A percentile compares a stretch with the other conserved stretches of the same genome.
Evolutionary conservation across 768 basidiomycete genomes (phyloP).

Genomic region (Mycena filopes): DNA sequence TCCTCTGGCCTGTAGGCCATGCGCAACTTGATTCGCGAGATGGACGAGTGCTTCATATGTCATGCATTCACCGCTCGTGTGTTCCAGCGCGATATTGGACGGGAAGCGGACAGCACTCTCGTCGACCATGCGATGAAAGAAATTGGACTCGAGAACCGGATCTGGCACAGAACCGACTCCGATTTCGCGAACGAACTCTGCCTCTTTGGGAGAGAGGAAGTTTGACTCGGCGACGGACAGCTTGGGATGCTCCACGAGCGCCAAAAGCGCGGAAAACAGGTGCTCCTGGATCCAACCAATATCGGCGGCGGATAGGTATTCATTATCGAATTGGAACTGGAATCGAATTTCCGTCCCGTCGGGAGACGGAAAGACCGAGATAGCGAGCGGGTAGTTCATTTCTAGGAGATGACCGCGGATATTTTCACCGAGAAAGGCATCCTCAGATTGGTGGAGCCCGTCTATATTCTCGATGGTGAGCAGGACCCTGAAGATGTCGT

Average conservation of each 20-base stretch:
- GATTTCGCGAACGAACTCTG: conserved; percentile 2
- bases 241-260: conserved; percentile 4
- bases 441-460: neutral
- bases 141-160: neutral
- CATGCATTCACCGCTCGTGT: conserved; percentile 5
- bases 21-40: conserved; percentile 13
- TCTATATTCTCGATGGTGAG: conserved; percentile 15
- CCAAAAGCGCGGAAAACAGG: neutral
- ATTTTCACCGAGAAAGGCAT: conserved; percentile 1
- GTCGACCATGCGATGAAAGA: conserved; percentile 13
- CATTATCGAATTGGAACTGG: conserved; percentile 14
- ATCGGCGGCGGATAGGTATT: conserved; percentile 1
- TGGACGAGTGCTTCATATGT: conserved; percentile 1
- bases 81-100: conserved; percentile 2
- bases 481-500: conserved; percentile 9
- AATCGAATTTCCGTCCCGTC: conserved; percentile 7
- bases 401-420: conserved; percentile 2
- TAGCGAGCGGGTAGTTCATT: conserved; percentile 9
- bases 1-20: conserved; percentile 3
- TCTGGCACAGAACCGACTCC: conserved; percentile 1
- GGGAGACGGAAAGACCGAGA: conserved; percentile 13
- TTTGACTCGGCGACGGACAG: neutral
- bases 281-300: conserved; percentile 10
- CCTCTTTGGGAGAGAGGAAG: conserved; percentile 7
- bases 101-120: neutral